Base-by-base conservation (phyloP, 192 early-diverging fungal genomes). In the Backusella luteola region DNA sequence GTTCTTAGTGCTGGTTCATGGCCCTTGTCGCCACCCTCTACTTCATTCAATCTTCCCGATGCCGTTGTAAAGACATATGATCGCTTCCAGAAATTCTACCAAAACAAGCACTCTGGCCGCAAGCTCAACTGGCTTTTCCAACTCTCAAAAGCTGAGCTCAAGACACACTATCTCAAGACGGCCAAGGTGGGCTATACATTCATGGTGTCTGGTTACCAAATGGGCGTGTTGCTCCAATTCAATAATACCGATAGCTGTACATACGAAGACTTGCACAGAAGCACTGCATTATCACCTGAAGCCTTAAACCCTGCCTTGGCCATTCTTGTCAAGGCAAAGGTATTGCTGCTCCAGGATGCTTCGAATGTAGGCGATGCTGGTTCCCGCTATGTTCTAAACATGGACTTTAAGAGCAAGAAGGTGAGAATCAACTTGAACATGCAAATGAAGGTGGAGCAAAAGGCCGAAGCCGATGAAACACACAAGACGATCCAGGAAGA, bases 61-160 rank as follows among this genome's bases (percentile, higher is more conserved):
- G 93, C 95, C 52, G 93, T 93, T 34, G 88, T 94, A 72, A 92
- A 92, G 77, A 91, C 93, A 1, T 94, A 94, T 56, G 93, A 96
- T 44, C 83, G 90, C 34, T 98, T 96, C 88, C 92, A 92, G 67
- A 83, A 87, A 38, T 99, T 94, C 78, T 98, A 98, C 81, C 89
- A 94, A 73, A 87, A 89, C 73, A 95, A 97, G 87, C 93, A 97
- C 78, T 90, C 88, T 38, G 95, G 94, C 2, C 91, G 96, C 46
- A 95, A 96, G 80, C 84, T 99, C 70, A 97, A 95, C 82, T 98
- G 97, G 97, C 86, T 98, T 46, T 97, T 96, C 87, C 92, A 97
- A 79, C 81, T 95, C 34, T 92, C 91, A 29, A 95, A 94, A 78
- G 98, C 93, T 23, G 98, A 99, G 80, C 81, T 99, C 59, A 95